Conservation (phyloP, 192 early-diverging fungal genomes). For the Backusella liffmaniae region DNA sequence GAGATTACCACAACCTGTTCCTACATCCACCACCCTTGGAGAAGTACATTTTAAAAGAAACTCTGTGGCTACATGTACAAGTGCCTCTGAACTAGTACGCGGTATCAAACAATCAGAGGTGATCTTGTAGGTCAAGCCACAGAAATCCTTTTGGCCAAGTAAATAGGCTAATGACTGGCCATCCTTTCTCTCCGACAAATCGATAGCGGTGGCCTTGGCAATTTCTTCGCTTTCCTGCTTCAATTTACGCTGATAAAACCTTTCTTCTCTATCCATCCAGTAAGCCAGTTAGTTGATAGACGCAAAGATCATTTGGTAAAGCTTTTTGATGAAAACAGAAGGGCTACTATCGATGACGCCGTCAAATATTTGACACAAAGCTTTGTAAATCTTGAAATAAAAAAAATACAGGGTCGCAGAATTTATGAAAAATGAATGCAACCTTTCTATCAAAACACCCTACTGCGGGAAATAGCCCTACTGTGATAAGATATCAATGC, state of each 20-base stretch:
- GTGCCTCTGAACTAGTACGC: slow-evolving; percentile 62
- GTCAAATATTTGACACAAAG: too few relatives aligned
- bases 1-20: slow-evolving; percentile 75
- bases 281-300: too few relatives aligned
- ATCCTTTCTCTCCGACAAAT: slow-evolving; percentile 27
- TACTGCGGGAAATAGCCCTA: neutral
- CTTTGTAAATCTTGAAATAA: too few relatives aligned
- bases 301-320: too few relatives aligned
- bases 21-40: slow-evolving; percentile 60
- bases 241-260: slow-evolving; percentile 45
- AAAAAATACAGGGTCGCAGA: neutral
- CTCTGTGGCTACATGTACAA: slow-evolving; percentile 52
- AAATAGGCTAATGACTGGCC: slow-evolving; percentile 45
- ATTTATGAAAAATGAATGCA: neutral
- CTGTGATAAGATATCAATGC: too few relatives aligned
- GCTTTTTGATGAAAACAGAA: too few relatives aligned
- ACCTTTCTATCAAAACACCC: slow-evolving; percentile 9
- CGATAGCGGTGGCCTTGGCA: slow-evolving; percentile 22
- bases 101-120: slow-evolving; percentile 66
- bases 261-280: slow-evolving; percentile 46
- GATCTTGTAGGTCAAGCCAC: slow-evolving; percentile 53
- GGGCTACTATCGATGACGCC: too few relatives aligned
- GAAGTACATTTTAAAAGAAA: slow-evolving; percentile 6
- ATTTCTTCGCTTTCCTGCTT: slow-evolving; percentile 45
- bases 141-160: slow-evolving; percentile 60